Evolutionary conservation across 2,329 filamentous ascomycete species (phyloP), one percentile per base, ranked within the genome.

Genomic region (Esteya vermicola): DNA sequence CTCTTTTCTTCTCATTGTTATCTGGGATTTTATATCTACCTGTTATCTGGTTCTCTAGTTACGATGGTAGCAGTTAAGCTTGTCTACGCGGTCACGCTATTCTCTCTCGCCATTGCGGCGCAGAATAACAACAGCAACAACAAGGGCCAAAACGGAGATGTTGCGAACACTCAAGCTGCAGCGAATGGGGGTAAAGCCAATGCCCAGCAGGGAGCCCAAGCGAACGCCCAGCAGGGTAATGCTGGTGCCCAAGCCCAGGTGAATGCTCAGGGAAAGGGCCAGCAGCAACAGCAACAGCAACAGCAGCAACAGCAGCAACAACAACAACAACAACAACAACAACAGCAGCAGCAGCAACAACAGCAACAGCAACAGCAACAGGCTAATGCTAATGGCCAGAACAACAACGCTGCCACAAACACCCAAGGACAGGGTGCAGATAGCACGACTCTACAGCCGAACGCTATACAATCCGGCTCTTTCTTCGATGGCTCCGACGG

Each of bases 401-500:
- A 40, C 25, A 34, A 36, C n/a, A 35, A 31, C 21, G 36, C 31
- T 25, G 36, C 33, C 18, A 43, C 39, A 32, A 47, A 47, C 39
- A 42, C 39, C 22, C 43, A 44, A 40, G 12, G 31, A 36, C 53
- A 71, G 48, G 43, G 7, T 20, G 48, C 45, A 9, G 50, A 53
- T 42, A 43, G 47, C 43, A 52, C 51, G 10, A 50, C 48, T 3
- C 48, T 54, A 7, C 30, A 39, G 13, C 32, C 46, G 10, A 46
- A 54, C 30, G 53, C 49, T 21, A 50, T 62, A 35, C 59, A 62
- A 45, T 44, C 47, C 25, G 58, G 55, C 22, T 61, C 57, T 1
- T 52, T 53, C 36, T 48, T 52, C 20, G 57, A 57, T 43, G 59
- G 59, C 10, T 49, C 49, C 20, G 25, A 48, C n/a, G 54, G 51